These are phyloP conservation scores for Lachnellula arida DNA, from an alignment of 2,329 filamentous ascomycete genomes.

Conservation along the genomic window DNA sequence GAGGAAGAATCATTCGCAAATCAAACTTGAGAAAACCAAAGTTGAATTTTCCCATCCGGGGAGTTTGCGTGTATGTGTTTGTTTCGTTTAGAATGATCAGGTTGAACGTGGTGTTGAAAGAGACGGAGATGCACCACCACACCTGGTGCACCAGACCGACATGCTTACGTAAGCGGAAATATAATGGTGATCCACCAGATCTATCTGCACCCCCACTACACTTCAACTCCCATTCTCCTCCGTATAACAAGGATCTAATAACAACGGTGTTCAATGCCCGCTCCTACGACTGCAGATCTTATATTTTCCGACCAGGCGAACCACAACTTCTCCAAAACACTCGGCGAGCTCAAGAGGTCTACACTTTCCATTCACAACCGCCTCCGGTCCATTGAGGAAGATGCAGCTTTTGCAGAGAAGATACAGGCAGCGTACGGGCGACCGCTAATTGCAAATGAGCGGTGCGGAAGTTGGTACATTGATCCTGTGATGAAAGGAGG, in stretches of 20 bases:
- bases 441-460: constrained; percentile 85
- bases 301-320: constrained; percentile 45
- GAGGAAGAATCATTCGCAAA: no score
- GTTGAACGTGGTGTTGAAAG: no score
- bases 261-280: constrained; percentile 17
- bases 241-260: background rate
- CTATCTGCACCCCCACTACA: background rate
- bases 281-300: constrained; percentile 42
- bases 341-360: constrained; percentile 68
- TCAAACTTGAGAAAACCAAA: no score
- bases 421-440: constrained; percentile 53
- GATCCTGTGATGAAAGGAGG: constrained; percentile 57
- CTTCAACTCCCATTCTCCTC: background rate
- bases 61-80: no score
- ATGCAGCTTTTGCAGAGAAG: constrained; percentile 67
- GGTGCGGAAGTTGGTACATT: constrained; percentile 96
- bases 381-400: constrained; percentile 69
- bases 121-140: no score
- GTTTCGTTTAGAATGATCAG: no score
- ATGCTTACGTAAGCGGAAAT: no score
- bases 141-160: no score
- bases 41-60: no score
- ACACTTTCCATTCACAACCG: constrained; percentile 78
- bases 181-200: no score
- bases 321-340: constrained; percentile 63